These are phyloP conservation scores for Plasmodium sp. DNA, from an alignment of 169 alveolate genomes.

Conservation along the genomic window DNA sequence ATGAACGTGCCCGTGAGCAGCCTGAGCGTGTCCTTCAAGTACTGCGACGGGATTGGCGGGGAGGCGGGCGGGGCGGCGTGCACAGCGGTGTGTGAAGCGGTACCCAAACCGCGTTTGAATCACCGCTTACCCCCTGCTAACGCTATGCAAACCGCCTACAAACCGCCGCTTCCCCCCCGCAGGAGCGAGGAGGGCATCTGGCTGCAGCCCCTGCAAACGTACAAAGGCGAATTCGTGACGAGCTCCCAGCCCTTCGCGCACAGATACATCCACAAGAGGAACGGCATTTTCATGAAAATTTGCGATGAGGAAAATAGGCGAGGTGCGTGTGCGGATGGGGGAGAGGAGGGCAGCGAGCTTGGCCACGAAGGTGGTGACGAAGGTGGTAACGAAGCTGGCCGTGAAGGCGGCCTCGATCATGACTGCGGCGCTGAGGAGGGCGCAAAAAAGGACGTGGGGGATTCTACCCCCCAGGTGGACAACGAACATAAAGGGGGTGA, in stretches of 20 bases:
- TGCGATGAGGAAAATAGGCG: slow-evolving; percentile 44
- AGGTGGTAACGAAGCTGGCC: no score
- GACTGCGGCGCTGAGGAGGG: background rate
- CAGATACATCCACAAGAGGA: slow-evolving; percentile 28
- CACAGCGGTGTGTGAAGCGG: background rate
- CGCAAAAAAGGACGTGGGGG: background rate
- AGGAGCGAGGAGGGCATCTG: slow-evolving; percentile 57
- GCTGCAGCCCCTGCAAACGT: slow-evolving; percentile 27
- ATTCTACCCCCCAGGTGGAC: background rate
- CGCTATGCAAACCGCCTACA: background rate
- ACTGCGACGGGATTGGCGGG: slow-evolving; percentile 23
- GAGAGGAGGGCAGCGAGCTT: background rate
- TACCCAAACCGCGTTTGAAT: background rate
- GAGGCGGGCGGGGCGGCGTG: background rate
- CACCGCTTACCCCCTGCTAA: background rate
- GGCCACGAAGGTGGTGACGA: no score
- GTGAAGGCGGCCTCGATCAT: no score
- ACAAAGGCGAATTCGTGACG: slow-evolving; percentile 36
- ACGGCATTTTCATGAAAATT: slow-evolving; percentile 5
- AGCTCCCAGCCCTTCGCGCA: background rate
- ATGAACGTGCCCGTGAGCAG: slow-evolving; percentile 11
- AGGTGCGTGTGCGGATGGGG: background rate
- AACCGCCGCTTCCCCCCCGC: background rate
- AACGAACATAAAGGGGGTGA: background rate
- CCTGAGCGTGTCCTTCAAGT: slow-evolving; percentile 11